Conservation (phyloP, 768 basidiomycete genomes). For the Amanita jacksonii region DNA sequence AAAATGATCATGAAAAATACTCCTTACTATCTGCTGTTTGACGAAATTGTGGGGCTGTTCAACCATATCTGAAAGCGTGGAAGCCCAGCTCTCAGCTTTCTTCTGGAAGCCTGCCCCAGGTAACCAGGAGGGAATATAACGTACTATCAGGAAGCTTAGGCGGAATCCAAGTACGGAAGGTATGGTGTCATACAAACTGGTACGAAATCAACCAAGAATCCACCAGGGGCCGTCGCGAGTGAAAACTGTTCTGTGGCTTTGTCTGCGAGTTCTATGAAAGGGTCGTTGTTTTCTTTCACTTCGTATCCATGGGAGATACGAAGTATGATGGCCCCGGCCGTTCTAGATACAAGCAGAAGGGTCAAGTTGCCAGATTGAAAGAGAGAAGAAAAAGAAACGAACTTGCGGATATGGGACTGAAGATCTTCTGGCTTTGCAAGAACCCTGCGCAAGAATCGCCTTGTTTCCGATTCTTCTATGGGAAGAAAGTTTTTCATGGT, state of each 20-base stretch:
- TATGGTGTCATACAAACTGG: constrained; percentile 29
- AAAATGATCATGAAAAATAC: constrained; percentile 4
- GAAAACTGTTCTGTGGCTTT: constrained; percentile 46
- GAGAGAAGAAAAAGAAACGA: constrained; percentile 13
- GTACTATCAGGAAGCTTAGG: constrained; percentile 29
- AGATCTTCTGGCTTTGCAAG: constrained; percentile 39
- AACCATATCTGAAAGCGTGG: constrained; percentile 46
- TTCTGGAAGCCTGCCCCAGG: constrained; percentile 52
- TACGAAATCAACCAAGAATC: constrained; percentile 41
- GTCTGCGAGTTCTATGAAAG: constrained; percentile 44
- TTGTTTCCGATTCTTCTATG: constrained; percentile 36
- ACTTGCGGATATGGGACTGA: constrained; percentile 38
- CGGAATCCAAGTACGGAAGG: constrained; percentile 3
- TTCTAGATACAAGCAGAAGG: constrained; percentile 20
- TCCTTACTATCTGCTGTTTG: constrained; percentile 48
- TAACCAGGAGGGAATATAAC: constrained; percentile 51
- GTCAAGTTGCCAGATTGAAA: background rate
- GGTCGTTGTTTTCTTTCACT: constrained; percentile 39
- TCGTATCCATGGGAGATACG: constrained; percentile 47
- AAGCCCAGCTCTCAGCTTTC: constrained; percentile 43
- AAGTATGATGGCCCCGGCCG: constrained; percentile 43
- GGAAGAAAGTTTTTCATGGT: constrained; percentile 34
- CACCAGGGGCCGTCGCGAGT: constrained; percentile 41
- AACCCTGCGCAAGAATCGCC: constrained; percentile 36
- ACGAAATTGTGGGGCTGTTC: constrained; percentile 47